phyloP scores from a whole-genome alignment of 805 yeast species.

The Teunomyces pallodes region DNA sequence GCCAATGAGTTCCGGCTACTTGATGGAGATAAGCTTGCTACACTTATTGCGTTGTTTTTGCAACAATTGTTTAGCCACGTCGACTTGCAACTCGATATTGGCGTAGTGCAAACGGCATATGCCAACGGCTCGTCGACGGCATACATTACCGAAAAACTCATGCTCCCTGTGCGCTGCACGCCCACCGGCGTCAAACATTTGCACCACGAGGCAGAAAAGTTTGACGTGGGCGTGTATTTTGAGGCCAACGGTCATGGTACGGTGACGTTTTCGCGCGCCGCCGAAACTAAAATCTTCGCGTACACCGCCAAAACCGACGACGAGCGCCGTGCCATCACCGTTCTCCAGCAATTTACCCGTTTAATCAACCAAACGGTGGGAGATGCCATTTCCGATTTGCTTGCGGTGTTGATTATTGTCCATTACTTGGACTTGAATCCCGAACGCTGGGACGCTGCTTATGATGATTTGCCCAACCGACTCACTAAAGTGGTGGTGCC shows the following conservation, averaged over 20 bases:
- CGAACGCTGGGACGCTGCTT: slow-evolving; percentile 69
- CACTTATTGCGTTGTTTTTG: slow-evolving; percentile 72
- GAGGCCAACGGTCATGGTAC: slow-evolving; percentile 99
- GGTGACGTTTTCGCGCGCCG: slow-evolving; percentile 66
- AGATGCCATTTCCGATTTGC: slow-evolving; percentile 91
- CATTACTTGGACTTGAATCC: slow-evolving; percentile 58
- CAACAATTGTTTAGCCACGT: slow-evolving; percentile 47
- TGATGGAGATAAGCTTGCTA: slow-evolving; percentile 94
- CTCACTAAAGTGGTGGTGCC: slow-evolving; percentile 78
- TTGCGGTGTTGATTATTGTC: slow-evolving; percentile 69
- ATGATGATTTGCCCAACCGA: slow-evolving; percentile 83
- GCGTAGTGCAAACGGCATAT: slow-evolving; percentile 96
- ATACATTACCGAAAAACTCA: slow-evolving; percentile 58
- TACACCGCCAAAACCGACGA: slow-evolving; percentile 44
- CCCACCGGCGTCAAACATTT: slow-evolving; percentile 96
- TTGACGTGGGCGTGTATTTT: slow-evolving; percentile 90
- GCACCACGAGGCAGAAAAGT: slow-evolving; percentile 85
- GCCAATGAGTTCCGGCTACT: slow-evolving; percentile 49
- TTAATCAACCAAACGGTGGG: slow-evolving; percentile 97
- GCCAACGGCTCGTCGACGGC: slow-evolving; percentile 92
- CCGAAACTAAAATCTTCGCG: slow-evolving; percentile 34
- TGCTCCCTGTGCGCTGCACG: slow-evolving; percentile 80
- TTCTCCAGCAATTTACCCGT: slow-evolving; percentile 59
- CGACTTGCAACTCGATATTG: slow-evolving; percentile 50
- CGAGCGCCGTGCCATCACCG: slow-evolving; percentile 26